Evolutionary conservation across 768 basidiomycete species (phyloP), one percentile per base, ranked within the genome.

Genomic region (Boletus patriciae): DNA sequence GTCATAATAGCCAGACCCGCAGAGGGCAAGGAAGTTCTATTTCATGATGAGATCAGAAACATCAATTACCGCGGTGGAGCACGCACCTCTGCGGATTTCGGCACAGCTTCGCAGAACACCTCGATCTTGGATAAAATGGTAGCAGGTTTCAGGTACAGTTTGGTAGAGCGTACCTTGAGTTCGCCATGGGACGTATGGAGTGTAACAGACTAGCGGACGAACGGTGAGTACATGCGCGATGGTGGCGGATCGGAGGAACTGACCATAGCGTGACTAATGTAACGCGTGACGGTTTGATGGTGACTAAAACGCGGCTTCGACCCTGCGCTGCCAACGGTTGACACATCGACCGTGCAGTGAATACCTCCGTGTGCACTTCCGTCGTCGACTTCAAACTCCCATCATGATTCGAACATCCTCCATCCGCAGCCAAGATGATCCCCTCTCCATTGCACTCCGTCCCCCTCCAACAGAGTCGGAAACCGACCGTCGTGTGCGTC

Each of bases 61-160:
- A 25, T 42, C 33, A 40, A 47, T 57, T 40, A 15, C 50, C 19
- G 33, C 38, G 18, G 25, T 12, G 19, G 27, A 4, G 55, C 44
- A 56, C 60, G n/a, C 60, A 94, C 95, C 80, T 99, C 96, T 62
- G 95, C 93, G 12, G 94, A 80, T 72, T 94, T 93, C 23, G 97
- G 97, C 19, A 94, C 90, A 7, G 96, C 88, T 74, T 99, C 97
- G 71, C 97, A 98, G 75, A 98, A 98, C 13, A 99, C 70, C 74
- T 99, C 97, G 59, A 98, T 85, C 94, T 98, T 69, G 46, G 7
- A 54, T 38, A 36, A 44, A 18, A 50, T 46, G 37, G 44, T 52
- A 41, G 44, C 34, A 43, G 41, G 11, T 7, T 33, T 46, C 45
- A 15, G 12, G 33, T 13, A 9, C 18, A 52, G 13, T 10, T 25